Conservation (phyloP, 2,329 filamentous ascomycete genomes). For the Juglanconis sp. region DNA sequence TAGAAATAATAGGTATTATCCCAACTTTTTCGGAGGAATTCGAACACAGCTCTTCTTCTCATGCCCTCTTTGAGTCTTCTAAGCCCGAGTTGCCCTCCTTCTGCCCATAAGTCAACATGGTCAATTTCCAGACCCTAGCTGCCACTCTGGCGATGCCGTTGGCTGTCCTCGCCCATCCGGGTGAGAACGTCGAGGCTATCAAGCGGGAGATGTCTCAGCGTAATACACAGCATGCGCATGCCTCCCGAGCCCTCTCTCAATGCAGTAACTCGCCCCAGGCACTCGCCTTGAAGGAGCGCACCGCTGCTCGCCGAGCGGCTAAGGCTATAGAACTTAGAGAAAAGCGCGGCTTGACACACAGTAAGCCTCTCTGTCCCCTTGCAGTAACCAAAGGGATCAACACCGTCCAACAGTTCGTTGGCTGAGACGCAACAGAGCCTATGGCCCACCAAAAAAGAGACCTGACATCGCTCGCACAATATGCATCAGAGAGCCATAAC, state of each 20-base stretch:
- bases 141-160: neutral
- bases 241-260: neutral
- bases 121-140: neutral
- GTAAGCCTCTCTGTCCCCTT: neutral
- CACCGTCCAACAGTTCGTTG: no score
- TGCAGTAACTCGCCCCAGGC: neutral
- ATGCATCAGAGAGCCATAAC: constrained; percentile 4
- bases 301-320: constrained; percentile 3
- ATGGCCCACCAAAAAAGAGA: constrained; percentile 9
- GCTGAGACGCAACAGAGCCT: neutral
- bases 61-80: neutral
- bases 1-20: no score
- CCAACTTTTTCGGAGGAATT: no score
- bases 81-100: neutral
- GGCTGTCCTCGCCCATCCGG: neutral
- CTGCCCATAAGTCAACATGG: neutral
- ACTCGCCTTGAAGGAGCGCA: neutral
- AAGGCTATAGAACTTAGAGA: constrained; percentile 5
- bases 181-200: constrained; percentile 7
- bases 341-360: neutral
- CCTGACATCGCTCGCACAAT: neutral
- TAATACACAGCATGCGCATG: constrained; percentile 4
- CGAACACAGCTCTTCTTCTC: no score
- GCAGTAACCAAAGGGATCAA: no score
- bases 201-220: constrained; percentile 10